Conservation (phyloP, 331 rosid genomes). For the Rosa hybrid region DNA sequence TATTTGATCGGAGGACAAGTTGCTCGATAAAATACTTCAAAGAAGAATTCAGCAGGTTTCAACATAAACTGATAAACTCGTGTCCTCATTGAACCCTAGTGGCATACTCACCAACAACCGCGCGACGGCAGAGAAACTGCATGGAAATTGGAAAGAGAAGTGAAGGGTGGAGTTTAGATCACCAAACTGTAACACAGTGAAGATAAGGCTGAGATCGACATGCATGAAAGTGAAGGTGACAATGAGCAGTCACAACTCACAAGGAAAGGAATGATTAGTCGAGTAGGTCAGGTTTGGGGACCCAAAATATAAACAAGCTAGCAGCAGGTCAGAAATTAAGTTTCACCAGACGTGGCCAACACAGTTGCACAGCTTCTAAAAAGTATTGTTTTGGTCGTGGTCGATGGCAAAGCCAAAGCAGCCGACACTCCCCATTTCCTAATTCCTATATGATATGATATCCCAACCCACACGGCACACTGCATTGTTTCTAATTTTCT, state of each 20-base stretch:
- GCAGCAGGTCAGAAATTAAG: not conserved
- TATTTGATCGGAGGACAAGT: not conserved
- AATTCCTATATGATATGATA: not conserved
- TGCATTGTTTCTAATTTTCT: not conserved
- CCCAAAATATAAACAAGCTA: conserved; percentile 1
- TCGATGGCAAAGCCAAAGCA: conserved; percentile 3
- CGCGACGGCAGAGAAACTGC: not conserved
- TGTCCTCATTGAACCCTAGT: not conserved
- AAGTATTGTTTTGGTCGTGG: conserved; percentile 19
- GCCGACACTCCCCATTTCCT: conserved; percentile 26
- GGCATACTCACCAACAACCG: not conserved
- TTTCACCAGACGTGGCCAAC: conserved; percentile 10
- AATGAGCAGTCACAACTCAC: not conserved
- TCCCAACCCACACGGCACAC: conserved; percentile 25
- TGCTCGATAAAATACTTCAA: not conserved
- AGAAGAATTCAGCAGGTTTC: not conserved
- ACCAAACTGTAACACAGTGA: not conserved
- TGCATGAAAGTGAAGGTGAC: not conserved
- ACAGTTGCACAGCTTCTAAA: not conserved
- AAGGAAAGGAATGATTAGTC: not conserved
- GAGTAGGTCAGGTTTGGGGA: not conserved
- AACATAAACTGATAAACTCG: not conserved
- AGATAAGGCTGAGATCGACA: not conserved
- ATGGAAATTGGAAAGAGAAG: not conserved
- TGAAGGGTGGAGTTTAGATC: not conserved